Conservation (phyloP, 163 green algal genomes). For the Chlamydomonas reinhardtii region DNA sequence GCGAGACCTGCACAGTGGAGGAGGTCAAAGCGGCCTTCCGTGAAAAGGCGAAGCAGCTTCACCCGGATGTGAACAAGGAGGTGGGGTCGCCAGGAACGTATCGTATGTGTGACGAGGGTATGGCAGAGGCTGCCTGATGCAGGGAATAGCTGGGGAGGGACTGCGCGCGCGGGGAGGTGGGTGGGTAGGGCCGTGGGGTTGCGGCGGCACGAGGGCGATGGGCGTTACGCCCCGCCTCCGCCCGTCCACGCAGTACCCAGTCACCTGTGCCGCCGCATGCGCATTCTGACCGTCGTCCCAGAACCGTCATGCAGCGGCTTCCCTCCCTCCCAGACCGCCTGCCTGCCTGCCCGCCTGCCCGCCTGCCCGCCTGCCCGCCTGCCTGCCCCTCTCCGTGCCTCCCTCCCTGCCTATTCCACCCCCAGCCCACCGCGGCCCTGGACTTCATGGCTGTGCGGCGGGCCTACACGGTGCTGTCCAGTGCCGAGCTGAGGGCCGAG, state of each 20-base stretch:
- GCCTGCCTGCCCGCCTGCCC: no score
- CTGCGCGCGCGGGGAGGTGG: no score
- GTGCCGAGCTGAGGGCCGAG: conserved; percentile 24
- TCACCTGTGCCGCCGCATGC: no score
- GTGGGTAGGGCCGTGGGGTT: not conserved
- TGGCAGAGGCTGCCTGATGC: not conserved
- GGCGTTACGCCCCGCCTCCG: no score
- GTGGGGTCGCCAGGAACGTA: not conserved
- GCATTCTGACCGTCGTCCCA: no score
- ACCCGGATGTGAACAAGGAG: conserved; percentile 33
- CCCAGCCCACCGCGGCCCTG: not conserved
- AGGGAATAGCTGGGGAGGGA: not conserved
- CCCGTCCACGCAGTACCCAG: no score
- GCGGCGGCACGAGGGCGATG: not conserved
- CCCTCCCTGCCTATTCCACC: not conserved
- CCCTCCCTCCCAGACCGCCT: no score
- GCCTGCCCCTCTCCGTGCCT: no score
- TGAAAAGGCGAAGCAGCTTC: not conserved
- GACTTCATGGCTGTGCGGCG: conserved; percentile 37
- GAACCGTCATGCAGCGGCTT: no score
- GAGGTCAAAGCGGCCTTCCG: conserved; percentile 27
- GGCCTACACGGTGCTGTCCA: conserved; percentile 18
- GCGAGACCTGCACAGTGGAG: not conserved
- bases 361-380: no score
- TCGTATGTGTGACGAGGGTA: no score